phyloP scores from a whole-genome alignment of 371 early-diverging fungal species.

The Zychaea mexicana region DNA sequence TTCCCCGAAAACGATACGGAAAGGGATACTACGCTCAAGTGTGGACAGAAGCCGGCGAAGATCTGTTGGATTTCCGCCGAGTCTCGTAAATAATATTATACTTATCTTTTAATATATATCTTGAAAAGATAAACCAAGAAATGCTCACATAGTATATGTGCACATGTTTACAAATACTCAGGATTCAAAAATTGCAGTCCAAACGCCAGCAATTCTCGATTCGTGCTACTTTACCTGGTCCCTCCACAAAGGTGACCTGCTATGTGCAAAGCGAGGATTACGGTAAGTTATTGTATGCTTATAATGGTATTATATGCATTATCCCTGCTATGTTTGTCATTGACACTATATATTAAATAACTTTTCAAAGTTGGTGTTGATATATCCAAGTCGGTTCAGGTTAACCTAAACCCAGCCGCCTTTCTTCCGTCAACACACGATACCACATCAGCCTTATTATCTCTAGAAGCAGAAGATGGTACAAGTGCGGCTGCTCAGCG shows the following conservation, averaged over 20 bases:
- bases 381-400: conserved; percentile 13
- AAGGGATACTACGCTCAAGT: conserved; percentile 33
- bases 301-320: background rate
- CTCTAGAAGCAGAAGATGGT: background rate
- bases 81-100: conserved; percentile 39
- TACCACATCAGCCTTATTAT: background rate
- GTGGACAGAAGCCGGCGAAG: conserved; percentile 31
- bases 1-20: conserved; percentile 17
- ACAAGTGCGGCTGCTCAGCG: background rate
- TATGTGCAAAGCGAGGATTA: conserved; percentile 44
- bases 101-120: too few species aligned
- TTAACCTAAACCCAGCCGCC: conserved; percentile 15
- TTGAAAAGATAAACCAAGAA: background rate
- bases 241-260: conserved; percentile 15
- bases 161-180: conserved; percentile 4
- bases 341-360: too few species aligned
- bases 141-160: background rate
- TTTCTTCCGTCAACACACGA: conserved; percentile 9
- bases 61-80: conserved; percentile 40
- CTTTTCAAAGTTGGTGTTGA: conserved; percentile 34
- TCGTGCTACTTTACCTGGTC: conserved; percentile 7
- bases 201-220: conserved; percentile 20
- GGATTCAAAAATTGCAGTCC: conserved; percentile 28
- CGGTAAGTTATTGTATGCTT: conserved; percentile 21
- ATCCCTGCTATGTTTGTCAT: too few species aligned